Conservation (phyloP, 2,329 filamentous ascomycete genomes). For the Xylogone sp. region DNA sequence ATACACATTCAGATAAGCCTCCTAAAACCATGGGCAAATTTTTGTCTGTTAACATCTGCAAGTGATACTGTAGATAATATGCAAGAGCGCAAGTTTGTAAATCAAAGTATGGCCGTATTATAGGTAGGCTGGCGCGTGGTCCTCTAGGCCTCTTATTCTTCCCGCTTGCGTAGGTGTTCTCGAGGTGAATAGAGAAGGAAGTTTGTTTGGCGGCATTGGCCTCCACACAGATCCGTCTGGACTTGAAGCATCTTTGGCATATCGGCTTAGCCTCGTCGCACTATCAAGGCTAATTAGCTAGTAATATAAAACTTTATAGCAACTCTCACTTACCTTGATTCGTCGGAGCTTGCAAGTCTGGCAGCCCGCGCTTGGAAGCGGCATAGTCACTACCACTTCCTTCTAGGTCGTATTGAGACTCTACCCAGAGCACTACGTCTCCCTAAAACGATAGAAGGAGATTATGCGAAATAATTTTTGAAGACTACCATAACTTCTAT, state of each 20-base stretch:
- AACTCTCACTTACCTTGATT: constrained; percentile 23
- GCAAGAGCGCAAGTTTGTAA: constrained; percentile 21
- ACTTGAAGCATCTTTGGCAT: constrained; percentile 22
- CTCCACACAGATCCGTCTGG: constrained; percentile 19
- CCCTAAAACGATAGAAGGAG: no score
- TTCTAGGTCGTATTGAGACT: no score
- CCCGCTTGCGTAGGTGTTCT: constrained; percentile 28
- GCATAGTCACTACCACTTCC: constrained; percentile 1
- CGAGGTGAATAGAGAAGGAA: constrained; percentile 18
- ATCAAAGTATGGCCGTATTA: constrained; percentile 14
- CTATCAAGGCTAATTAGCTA: constrained; percentile 9
- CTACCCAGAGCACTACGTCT: no score
- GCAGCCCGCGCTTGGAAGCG: constrained; percentile 17
- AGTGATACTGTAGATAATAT: constrained; percentile 23
- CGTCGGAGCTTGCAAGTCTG: constrained; percentile 24
- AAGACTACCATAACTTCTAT: no score
- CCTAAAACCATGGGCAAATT: not conserved
- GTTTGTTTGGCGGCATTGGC: constrained; percentile 3
- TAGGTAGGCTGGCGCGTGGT: constrained; percentile 20
- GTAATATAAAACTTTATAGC: no score
- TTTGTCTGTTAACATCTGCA: constrained; percentile 14
- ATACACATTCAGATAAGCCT: constrained; percentile 1
- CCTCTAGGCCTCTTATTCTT: constrained; percentile 27
- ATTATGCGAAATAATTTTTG: no score
- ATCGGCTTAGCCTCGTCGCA: constrained; percentile 22